phyloP scores from a whole-genome alignment of 129 eudicot species.

The Saussurea involucrata region DNA sequence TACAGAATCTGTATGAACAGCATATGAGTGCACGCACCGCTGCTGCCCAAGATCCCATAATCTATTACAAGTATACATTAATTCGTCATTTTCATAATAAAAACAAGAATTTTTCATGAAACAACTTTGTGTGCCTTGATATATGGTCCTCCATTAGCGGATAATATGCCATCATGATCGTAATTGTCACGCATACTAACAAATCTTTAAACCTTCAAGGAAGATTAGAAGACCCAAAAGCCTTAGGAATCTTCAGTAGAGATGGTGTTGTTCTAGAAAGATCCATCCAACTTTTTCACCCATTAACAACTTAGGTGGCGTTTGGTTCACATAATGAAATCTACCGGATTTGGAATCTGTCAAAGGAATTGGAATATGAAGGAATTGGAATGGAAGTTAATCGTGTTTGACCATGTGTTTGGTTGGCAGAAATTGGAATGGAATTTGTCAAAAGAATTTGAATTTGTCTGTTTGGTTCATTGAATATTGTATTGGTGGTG shows the following conservation, averaged over 20 bases:
- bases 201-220: conserved; percentile 3
- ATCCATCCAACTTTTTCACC: neutral
- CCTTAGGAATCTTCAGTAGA: neutral
- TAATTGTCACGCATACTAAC: neutral
- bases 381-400: too few species aligned
- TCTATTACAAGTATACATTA: conserved; percentile 32
- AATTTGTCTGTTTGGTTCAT: too few species aligned
- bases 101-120: neutral
- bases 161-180: neutral
- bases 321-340: too few species aligned
- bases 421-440: too few species aligned
- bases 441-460: too few species aligned
- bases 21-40: conserved; percentile 91
- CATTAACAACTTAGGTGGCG: conserved; percentile 3
- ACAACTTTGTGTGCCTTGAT: neutral
- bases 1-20: conserved; percentile 96
- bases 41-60: conserved; percentile 98
- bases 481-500: too few species aligned
- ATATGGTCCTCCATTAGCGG: neutral
- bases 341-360: too few species aligned
- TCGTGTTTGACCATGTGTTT: too few species aligned
- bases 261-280: neutral
- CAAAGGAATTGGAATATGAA: too few species aligned
- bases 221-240: neutral
- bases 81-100: conserved; percentile 7